Base-by-base conservation (phyloP, 2,329 filamentous ascomycete genomes). In the Sphaceloma murrayae region DNA sequence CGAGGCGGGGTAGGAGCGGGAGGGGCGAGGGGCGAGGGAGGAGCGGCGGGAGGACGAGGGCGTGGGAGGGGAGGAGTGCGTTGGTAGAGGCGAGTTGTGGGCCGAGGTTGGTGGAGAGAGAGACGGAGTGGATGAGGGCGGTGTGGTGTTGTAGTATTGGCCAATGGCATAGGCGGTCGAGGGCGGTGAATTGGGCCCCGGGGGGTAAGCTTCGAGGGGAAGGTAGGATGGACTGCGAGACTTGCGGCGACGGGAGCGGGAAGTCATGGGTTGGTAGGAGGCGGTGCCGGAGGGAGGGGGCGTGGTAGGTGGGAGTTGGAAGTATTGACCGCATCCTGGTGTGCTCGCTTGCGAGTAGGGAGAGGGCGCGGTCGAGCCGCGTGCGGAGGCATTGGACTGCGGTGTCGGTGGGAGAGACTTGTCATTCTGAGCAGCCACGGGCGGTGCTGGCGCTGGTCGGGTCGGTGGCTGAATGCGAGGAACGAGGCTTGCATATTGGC, bases 1-100 rank as follows among this genome's bases (percentile, higher is more conserved):
- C 9, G 36, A 40, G 24, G 36, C 9, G 16, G 36, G 36, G 24
- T 40, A 40, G 24, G 36, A 40, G 36, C 36, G 36, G 24, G 22
- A 11, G n/a, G 36, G 36, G 24, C 22, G 36, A 13, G 32, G 17
- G 14, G 19, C 19, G 24, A 19, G 36, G 36, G 36, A 27, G 22
- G 36, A 17, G n/a, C n/a, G n/a, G 13, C 19, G 16, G 22, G 36
- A 30, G 16, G 36, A 8, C 8, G 36, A 27, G 21, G 34, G 21
- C 16, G 22, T n/a, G 34, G 36, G 3, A 22, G 21, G 36, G 36
- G 16, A 10, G 21, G 36, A 26, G 21, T 2, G 18, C 19, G 16
- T 10, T 5, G 5, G 9, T 19, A 24, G 19, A n/a, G 36, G 36
- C 13, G 24, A 30, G 24, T n/a, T 8, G 4, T 36, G 16, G 16